Evolutionary conservation across 2,329 filamentous ascomycete genomes (phyloP), one percentile per base, ranked within the genome.

Genomic region (Fusarium sp.): DNA sequence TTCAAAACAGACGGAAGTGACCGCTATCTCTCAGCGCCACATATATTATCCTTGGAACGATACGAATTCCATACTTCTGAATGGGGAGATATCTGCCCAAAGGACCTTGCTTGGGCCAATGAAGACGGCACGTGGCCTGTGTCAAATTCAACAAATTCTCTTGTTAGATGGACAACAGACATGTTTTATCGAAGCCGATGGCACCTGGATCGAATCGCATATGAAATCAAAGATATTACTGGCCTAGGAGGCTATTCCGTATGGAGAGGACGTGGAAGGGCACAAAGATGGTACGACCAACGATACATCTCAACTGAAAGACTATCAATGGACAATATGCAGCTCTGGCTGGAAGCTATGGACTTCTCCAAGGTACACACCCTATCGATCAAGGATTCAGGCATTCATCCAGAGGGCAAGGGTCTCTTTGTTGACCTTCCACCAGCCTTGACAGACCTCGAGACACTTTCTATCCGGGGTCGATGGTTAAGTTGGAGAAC

Each of bases 331-430:
- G 39, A 68, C 7, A 65, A 68, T 14, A 42, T 53, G 11, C 43
- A 62, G 14, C 56, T 62, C 6, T 68, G 66, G 66, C 36, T 69
- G 4, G 55, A 63, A 21, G 56, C 39, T 2, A 69, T 69, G 65
- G 60, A 69, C 39, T 69, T 68, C 29, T 68, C 66, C 0, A n/a
- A 66, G 4, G 31, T 69, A 2, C 60, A 63, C 6, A 58, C 45
- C 3, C 23, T 69, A 3, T 27, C 46, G 7, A 58, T 69, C 17
- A 36, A 25, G 4, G 8, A 52, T 31, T 13, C 11, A 31, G 15
- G 2, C 6, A 6, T 11, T 1, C 10, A 6, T 4, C 39, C 48
- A 7, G 7, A 33, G 3, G 29, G 54, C 4, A 37, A 35, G 10
- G 35, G 56, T 5, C 17, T 55, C 3, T 35, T 35, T 31, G 2